Evolutionary conservation across 805 yeast genomes (phyloP), one percentile per base, ranked within the genome.

Genomic region (Candida namnaoensis): DNA sequence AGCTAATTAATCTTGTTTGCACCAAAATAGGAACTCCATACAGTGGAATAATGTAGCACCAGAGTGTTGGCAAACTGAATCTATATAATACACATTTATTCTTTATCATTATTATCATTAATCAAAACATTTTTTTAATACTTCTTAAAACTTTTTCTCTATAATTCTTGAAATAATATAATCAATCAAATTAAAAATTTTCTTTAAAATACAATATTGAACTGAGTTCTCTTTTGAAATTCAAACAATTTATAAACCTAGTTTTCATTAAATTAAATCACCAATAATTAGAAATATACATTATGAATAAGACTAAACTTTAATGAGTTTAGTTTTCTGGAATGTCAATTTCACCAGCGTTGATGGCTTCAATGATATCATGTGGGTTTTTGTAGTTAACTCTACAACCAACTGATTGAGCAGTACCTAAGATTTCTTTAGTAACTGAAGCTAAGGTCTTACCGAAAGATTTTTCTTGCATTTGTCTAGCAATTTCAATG

Each of bases 361-460:
- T 81, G 72, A 93, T 93, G 71, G 91, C 96, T 61, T 90, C 99
- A 66, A 93, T 91, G 77, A 91, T 83, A 74, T 86, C 97, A 71
- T 93, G 98, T 61, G 99, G 96, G 82, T 91, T 91, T 82, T 93
- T 91, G 77, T 90, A 95, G 74, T 88, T 91, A 68, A 93, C 97
- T 77, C 97, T 90, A 78, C 96, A 90, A 65, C 99, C 99, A 66
- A 93, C 95, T 55, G 97, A 90, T 79, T 91, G 98, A 63, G 98
- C 97, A 72, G 99, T 93, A 74, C 99, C 99, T 69, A 93, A 84
- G 68, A 93, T 86, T 81, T 93, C 99, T 82, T 93, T 93, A 65
- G 96, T 78, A 60, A 93, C 96, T 50, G 97, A 93, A 56, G 95
- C 88, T 70, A 93, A 83, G 74, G 64, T 86, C 86, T 88, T 91